A percentile compares a stretch with the other conserved stretches of the same genome.
phyloP scores from a whole-genome alignment of 768 basidiomycete genomes.

The Lanmaoa pseudosensibilis region DNA sequence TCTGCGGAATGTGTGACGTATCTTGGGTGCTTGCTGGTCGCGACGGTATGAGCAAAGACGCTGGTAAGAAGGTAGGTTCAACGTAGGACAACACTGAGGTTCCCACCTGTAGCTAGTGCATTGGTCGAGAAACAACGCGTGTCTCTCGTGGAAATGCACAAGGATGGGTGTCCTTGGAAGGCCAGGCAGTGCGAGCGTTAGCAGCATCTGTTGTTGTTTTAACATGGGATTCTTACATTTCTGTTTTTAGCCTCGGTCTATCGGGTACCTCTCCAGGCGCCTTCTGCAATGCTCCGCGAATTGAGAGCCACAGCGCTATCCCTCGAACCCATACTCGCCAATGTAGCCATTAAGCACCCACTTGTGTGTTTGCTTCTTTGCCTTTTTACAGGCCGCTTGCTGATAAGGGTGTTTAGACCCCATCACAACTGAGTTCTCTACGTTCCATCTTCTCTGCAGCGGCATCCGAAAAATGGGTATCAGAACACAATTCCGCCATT shows the following conservation, averaged over 20 bases:
- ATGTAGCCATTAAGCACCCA: conserved; percentile 67
- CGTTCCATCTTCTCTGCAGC: conserved; percentile 42
- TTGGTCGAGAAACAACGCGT: conserved; percentile 72
- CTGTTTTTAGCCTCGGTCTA: conserved; percentile 58
- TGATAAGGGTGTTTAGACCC: conserved; percentile 44
- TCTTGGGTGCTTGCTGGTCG: conserved; percentile 74
- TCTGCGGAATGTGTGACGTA: conserved; percentile 67
- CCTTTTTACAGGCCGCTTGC: neutral
- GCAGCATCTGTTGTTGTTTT: conserved; percentile 20
- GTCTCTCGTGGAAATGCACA: conserved; percentile 69
- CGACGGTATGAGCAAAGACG: conserved; percentile 73
- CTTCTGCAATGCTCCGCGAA: conserved; percentile 59
- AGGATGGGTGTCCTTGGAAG: conserved; percentile 84
- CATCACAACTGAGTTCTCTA: conserved; percentile 56
- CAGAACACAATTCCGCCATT: conserved; percentile 23
- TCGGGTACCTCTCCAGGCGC: conserved; percentile 69
- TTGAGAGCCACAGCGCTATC: conserved; percentile 54
- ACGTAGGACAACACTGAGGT: conserved; percentile 13
- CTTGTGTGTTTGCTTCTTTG: conserved; percentile 47
- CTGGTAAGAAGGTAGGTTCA: conserved; percentile 57
- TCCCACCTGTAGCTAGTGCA: conserved; percentile 49
- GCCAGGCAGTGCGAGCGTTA: conserved; percentile 76
- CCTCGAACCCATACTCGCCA: conserved; percentile 53
- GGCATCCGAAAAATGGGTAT: conserved; percentile 28
- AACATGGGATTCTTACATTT: conserved; percentile 1